Evolutionary conservation across 441 rosid species (phyloP).

Genomic region (Euphorbia celastroides): DNA sequence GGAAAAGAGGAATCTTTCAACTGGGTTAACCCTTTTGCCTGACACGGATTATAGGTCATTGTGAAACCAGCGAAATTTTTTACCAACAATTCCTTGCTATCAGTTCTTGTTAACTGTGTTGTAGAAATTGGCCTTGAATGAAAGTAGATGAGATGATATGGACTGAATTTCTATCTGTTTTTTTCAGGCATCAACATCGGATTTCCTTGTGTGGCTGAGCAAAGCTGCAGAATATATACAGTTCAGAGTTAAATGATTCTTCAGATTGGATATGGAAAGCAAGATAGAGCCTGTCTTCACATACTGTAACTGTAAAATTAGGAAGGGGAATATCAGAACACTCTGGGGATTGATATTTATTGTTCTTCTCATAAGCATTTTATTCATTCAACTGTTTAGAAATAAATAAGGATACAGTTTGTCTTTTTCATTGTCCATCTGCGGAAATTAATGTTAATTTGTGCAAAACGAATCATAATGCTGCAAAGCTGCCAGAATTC

Average conservation of each 20-base stretch:
- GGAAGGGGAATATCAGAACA: not conserved
- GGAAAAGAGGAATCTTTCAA: not conserved
- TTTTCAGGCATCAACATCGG: slow-evolving; percentile 3
- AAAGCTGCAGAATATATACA: not conserved
- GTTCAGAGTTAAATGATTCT: not conserved
- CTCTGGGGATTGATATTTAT: not conserved
- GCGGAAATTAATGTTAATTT: not conserved
- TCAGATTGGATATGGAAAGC: not conserved
- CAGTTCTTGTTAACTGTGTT: not conserved
- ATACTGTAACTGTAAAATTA: too few relatives aligned
- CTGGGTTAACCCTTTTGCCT: not conserved
- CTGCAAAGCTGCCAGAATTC: too few relatives aligned
- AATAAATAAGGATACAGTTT: slow-evolving; percentile 11
- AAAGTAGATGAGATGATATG: too few relatives aligned
- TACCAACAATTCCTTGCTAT: not conserved
- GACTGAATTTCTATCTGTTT: not conserved
- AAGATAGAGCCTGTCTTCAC: too few relatives aligned
- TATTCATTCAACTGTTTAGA: slow-evolving; percentile 10
- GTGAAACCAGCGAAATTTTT: not conserved
- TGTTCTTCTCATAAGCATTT: slow-evolving; percentile 3
- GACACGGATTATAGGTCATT: not conserved
- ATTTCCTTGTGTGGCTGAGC: too few relatives aligned
- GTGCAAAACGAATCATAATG: too few relatives aligned
- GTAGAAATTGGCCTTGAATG: not conserved
- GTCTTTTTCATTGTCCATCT: not conserved